These are phyloP conservation scores for Gamsiella multidivaricata DNA, from an alignment of 192 early-diverging fungal species.

Conservation along the genomic window DNA sequence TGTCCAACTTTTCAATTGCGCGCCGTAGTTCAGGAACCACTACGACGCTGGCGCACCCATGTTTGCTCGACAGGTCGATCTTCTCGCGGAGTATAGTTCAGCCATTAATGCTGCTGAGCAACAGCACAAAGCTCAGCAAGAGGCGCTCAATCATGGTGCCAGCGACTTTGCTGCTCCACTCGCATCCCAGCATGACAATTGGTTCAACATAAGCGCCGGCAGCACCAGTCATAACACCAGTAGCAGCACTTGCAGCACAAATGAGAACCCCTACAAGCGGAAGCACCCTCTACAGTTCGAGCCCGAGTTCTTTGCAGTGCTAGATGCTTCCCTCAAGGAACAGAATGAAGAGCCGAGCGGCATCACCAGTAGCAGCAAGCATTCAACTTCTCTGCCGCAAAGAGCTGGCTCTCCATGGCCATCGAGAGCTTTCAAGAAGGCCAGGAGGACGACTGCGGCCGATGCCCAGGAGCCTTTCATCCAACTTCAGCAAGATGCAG, in stretches of 20 bases:
- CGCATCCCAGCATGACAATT: too few relatives aligned
- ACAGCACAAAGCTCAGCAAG: slow-evolving; percentile 11
- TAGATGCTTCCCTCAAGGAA: slow-evolving; percentile 27
- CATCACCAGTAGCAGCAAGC: background rate
- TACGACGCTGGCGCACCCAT: slow-evolving; percentile 8
- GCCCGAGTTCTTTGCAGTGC: slow-evolving; percentile 37
- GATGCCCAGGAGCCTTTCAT: background rate
- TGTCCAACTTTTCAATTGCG: background rate
- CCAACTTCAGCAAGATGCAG: background rate
- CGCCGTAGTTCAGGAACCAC: background rate
- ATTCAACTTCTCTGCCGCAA: background rate
- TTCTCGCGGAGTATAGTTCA: slow-evolving; percentile 16
- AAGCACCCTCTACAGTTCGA: slow-evolving; percentile 43
- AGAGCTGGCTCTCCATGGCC: background rate
- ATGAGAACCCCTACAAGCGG: slow-evolving; percentile 23
- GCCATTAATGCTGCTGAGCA: slow-evolving; percentile 22
- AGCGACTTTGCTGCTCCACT: background rate
- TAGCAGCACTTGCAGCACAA: background rate
- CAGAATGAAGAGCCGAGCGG: background rate
- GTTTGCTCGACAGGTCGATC: slow-evolving; percentile 44
- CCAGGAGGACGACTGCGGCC: background rate
- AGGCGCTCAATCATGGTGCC: background rate
- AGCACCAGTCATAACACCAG: background rate
- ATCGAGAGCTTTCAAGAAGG: slow-evolving; percentile 10
- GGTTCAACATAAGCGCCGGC: too few relatives aligned